phyloP scores from a whole-genome alignment of 805 yeast genomes.

The Hanseniaspora singularis region DNA sequence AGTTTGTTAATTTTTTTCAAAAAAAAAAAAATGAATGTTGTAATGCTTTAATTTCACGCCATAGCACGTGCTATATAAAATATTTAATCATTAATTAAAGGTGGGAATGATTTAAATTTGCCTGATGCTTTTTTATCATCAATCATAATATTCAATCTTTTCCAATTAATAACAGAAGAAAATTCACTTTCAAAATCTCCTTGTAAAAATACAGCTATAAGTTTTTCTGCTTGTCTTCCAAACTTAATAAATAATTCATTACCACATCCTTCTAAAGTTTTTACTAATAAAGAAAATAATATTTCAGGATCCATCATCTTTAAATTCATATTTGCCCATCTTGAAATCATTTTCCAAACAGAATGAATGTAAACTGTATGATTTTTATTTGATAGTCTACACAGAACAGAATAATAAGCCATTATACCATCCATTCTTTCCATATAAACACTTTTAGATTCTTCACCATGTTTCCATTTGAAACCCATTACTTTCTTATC shows the following conservation, averaged over 20 bases:
- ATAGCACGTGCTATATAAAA: neutral
- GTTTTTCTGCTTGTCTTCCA: conserved; percentile 59
- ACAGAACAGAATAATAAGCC: conserved; percentile 65
- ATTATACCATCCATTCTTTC: conserved; percentile 82
- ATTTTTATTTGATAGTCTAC: conserved; percentile 36
- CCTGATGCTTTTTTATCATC: conserved; percentile 60
- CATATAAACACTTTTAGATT: conserved; percentile 54
- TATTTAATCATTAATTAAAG: conserved; percentile 25
- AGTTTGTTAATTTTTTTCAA: neutral
- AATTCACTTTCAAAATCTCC: conserved; percentile 30
- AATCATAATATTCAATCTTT: conserved; percentile 55
- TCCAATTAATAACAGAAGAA: conserved; percentile 53
- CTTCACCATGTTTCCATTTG: conserved; percentile 43
- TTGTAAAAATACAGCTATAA: conserved; percentile 29
- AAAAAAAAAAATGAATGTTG: too few species aligned
- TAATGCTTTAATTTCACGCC: too few species aligned
- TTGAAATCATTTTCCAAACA: conserved; percentile 63
- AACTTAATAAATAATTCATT: conserved; percentile 41
- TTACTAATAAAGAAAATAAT: conserved; percentile 58
- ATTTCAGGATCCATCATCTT: conserved; percentile 42
- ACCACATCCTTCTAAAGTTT: conserved; percentile 90
- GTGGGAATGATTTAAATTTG: conserved; percentile 31
- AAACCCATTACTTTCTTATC: conserved; percentile 79
- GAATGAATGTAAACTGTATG: conserved; percentile 36
- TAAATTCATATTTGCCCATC: conserved; percentile 48